These are phyloP conservation scores for Alternaria solani DNA, from an alignment of 2,329 filamentous ascomycete genomes.

Conservation along the genomic window DNA sequence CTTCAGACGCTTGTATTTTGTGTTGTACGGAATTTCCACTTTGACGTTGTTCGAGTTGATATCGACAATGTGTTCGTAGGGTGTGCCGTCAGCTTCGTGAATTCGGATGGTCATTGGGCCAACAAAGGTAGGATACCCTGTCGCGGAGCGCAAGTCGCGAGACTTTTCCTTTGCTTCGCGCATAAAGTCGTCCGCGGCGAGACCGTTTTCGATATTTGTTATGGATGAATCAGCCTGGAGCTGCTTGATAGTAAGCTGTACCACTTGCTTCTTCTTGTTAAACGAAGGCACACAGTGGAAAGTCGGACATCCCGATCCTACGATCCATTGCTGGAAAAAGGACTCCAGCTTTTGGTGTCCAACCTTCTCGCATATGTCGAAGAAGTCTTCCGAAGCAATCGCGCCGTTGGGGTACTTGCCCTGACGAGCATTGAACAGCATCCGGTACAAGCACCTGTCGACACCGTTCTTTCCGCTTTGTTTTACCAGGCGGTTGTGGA, in stretches of 20 bases:
- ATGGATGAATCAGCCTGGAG: slow-evolving; percentile 43
- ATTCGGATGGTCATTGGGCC: slow-evolving; percentile 98
- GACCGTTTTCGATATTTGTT: slow-evolving; percentile 39
- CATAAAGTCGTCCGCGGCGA: slow-evolving; percentile 80
- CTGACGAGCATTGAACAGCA: slow-evolving; percentile 86
- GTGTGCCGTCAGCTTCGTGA: slow-evolving; percentile 96
- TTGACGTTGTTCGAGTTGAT: slow-evolving; percentile 86
- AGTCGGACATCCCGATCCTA: slow-evolving; percentile 84
- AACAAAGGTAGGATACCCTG: slow-evolving; percentile 82
- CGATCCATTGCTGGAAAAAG: slow-evolving; percentile 95
- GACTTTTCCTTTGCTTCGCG: slow-evolving; percentile 83
- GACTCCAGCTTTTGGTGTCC: slow-evolving; percentile 85
- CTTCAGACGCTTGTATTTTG: slow-evolving; percentile 97
- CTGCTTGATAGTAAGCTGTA: slow-evolving; percentile 90
- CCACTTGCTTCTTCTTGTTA: slow-evolving; percentile 96
- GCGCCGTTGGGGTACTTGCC: slow-evolving; percentile 75
- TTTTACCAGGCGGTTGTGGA: slow-evolving; percentile 91
- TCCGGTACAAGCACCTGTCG: slow-evolving; percentile 82
- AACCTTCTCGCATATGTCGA: slow-evolving; percentile 84
- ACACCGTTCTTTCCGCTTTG: slow-evolving; percentile 84
- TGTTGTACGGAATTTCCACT: slow-evolving; percentile 97
- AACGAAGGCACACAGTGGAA: slow-evolving; percentile 89
- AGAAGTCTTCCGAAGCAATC: slow-evolving; percentile 80
- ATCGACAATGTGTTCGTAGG: slow-evolving; percentile 97
- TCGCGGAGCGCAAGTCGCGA: slow-evolving; percentile 71